A percentile compares a stretch with the other conserved stretches of the same genome.
Conservation (phyloP, 1,284 basidiomycete species). For the Singerocomus inundabilis region DNA sequence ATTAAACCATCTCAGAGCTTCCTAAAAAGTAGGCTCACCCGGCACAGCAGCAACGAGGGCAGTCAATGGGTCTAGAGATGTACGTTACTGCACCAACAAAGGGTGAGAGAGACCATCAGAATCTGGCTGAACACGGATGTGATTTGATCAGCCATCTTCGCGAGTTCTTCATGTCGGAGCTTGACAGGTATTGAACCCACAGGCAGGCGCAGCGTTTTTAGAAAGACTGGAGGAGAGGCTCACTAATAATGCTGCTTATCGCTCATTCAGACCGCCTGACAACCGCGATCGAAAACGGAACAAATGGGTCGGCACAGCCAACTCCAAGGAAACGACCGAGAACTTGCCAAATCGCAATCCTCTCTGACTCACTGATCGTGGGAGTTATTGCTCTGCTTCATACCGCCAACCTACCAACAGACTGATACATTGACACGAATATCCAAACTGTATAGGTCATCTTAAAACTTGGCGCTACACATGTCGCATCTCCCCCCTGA, state of each 20-base stretch:
- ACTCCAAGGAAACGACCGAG: neutral
- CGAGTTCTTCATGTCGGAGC: constrained; percentile 20
- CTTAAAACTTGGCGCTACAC: neutral
- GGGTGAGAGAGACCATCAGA: constrained; percentile 16
- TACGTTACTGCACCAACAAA: constrained; percentile 19
- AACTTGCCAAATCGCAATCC: neutral
- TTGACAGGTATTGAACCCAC: constrained; percentile 7
- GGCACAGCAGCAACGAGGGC: constrained; percentile 18
- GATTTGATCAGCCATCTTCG: constrained; percentile 6
- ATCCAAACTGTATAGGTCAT: neutral
- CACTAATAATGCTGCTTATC: no score
- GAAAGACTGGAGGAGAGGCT: neutral
- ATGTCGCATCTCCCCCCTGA: constrained; percentile 36
- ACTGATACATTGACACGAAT: neutral
- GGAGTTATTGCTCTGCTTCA: no score
- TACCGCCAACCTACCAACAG: neutral
- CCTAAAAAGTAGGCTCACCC: constrained; percentile 10
- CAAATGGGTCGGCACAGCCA: neutral
- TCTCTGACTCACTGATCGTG: no score
- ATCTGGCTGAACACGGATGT: constrained; percentile 8
- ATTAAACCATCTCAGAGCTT: constrained; percentile 1
- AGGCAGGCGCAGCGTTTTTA: neutral
- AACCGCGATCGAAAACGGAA: neutral
- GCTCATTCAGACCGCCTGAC: neutral
- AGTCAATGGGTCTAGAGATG: neutral